Percentiles rank a stretch among this genome's conserved stretches.
Conservation (phyloP, 768 basidiomycete genomes). For the Trametes sanguinea region DNA sequence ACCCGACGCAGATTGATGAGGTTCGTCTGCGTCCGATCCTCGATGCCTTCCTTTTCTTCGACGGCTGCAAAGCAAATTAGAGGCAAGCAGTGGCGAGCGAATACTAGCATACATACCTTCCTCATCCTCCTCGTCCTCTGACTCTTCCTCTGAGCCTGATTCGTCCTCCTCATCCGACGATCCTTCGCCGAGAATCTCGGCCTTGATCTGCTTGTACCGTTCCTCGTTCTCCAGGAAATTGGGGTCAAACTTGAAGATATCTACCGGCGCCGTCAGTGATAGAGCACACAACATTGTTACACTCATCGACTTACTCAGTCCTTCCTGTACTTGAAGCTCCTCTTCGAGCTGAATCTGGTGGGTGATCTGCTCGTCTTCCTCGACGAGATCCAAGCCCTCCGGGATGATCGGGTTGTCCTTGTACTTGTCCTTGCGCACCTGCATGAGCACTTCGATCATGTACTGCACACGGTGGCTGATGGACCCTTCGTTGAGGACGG, state of each 20-base stretch:
- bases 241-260: slow-evolving; percentile 94
- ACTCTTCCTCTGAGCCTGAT: slow-evolving; percentile 49
- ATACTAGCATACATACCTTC: slow-evolving; percentile 40
- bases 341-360: slow-evolving; percentile 92
- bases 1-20: slow-evolving; percentile 90
- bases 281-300: not conserved
- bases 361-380: slow-evolving; percentile 95
- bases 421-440: slow-evolving; percentile 97
- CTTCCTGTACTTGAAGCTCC: slow-evolving; percentile 91
- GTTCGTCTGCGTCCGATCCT: slow-evolving; percentile 94
- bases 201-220: slow-evolving; percentile 88
- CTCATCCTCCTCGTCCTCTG: slow-evolving; percentile 58
- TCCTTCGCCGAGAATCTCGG: slow-evolving; percentile 90
- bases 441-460: slow-evolving; percentile 99
- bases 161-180: slow-evolving; percentile 74
- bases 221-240: slow-evolving; percentile 90
- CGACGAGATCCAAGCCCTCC: slow-evolving; percentile 94
- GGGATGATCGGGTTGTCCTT: slow-evolving; percentile 96
- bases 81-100: not conserved
- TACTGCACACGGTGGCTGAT: slow-evolving; percentile 98
- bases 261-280: slow-evolving; percentile 39
- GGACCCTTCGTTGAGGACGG: slow-evolving; percentile 90
- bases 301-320: slow-evolving; percentile 70
- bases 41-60: slow-evolving; percentile 84
- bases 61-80: slow-evolving; percentile 46